Evolutionary conservation across 2,329 filamentous ascomycete genomes (phyloP), one percentile per base, ranked within the genome.

Genomic region (Coniochaeta prunicola): DNA sequence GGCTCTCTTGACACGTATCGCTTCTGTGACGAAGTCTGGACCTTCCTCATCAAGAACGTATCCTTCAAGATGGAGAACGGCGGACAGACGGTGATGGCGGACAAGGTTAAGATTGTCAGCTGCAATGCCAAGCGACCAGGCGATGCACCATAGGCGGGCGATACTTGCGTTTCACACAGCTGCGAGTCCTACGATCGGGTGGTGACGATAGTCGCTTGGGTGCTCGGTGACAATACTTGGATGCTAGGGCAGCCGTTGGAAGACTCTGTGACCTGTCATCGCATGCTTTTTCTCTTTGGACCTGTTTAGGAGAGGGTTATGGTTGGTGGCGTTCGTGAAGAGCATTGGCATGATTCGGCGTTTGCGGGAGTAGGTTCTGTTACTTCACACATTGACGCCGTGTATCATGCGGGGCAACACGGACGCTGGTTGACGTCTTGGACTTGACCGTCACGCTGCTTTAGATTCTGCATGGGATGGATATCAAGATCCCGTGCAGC

Each of bases 1-100:
- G 94, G 94, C 54, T 94, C 96, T 71, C 87, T 99, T 63, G 92
- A 97, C 73, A 97, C 94, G 17, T 99, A 99, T 79, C 89, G 94
- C 66, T 99, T 99, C 82, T 99, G 94, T 79, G 94, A 99, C 76
- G 94, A 99, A 77, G 94, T 99, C 60, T 99, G 94, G 94, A 99
- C 94, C 1, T 99, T 99, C 74, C 84, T 99, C 60, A 96, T 99
- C 76, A 97, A 97, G 76, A 94, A 97, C 65, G 92, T 97, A 59
- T 92, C 88, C n/a, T 97, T 99, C 79, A 99, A 99, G 78, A 88
- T 97, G 78, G 93, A 97, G 67, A 91, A 89, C 57, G 82, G 81
- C 65, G 85, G 83, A 59, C 83, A 86, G 61, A 83, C 84, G 0
- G 86, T 97, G 15, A 78, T 83, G 38, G 92, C 92, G 21, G 93